phyloP scores from a whole-genome alignment of 176 grass and related monocot species.

The Bonia amplexicaulis region DNA sequence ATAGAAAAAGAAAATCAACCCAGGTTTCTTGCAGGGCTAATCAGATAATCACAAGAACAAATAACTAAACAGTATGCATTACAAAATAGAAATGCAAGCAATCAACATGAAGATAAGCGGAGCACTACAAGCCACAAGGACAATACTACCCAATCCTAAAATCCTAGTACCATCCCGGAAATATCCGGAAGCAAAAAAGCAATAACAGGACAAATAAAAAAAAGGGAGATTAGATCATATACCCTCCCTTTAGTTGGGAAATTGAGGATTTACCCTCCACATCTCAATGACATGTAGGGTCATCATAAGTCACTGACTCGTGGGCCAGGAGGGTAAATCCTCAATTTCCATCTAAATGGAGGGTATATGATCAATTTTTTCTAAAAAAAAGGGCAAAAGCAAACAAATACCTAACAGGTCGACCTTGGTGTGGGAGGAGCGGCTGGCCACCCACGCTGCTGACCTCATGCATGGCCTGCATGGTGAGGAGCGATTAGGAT shows the following conservation, averaged over 20 bases:
- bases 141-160: conserved; percentile 26
- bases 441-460: conserved; percentile 76
- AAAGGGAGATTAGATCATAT: too few relatives aligned
- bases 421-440: conserved; percentile 73
- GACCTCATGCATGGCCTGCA: conserved; percentile 76
- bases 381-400: not conserved
- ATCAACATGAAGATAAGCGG: not conserved
- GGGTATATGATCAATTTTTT: too few relatives aligned
- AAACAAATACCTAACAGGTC: conserved; percentile 44
- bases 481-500: conserved; percentile 18
- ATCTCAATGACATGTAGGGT: too few relatives aligned
- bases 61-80: not conserved
- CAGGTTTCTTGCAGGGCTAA: not conserved
- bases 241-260: too few relatives aligned
- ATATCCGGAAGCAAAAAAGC: not conserved
- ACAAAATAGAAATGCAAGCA: not conserved
- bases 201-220: not conserved
- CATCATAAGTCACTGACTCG: too few relatives aligned
- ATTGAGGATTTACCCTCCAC: too few relatives aligned
- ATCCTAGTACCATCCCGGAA: not conserved
- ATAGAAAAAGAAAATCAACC: not conserved
- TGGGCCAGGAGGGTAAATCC: too few relatives aligned
- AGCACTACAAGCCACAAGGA: not conserved
- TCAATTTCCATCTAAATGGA: too few relatives aligned
- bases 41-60: too few relatives aligned